Percentiles rank a stretch among this genome's conserved stretches.
Evolutionary conservation across 306 rosid species (phyloP).

Genomic region (Gynostemma pentaphyllum): DNA sequence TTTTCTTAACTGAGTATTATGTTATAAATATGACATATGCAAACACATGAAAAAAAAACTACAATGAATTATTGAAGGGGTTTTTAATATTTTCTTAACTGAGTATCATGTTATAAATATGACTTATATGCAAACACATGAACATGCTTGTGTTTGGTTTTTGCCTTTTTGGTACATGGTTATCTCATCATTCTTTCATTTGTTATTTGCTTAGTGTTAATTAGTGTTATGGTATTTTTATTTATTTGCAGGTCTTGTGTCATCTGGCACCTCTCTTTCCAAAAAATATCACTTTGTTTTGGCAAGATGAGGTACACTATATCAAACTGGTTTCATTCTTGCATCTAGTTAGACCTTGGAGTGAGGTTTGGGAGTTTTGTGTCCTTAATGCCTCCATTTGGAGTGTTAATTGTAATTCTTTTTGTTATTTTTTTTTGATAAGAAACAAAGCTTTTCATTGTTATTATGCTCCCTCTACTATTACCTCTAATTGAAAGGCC

Average conservation of each 20-base stretch:
- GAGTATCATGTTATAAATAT: background rate
- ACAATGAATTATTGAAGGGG: background rate
- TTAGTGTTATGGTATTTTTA: background rate
- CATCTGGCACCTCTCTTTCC: slow-evolving; percentile 86
- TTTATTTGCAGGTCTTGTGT: slow-evolving; percentile 58
- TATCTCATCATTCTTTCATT: background rate
- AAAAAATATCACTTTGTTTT: slow-evolving; percentile 59
- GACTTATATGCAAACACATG: background rate
- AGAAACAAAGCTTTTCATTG: too few relatives aligned
- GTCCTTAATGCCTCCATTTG: too few relatives aligned
- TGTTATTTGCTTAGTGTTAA: background rate
- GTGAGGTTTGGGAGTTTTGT: too few relatives aligned
- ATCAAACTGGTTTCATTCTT: slow-evolving; percentile 6
- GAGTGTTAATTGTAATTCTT: too few relatives aligned
- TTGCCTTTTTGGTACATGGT: background rate
- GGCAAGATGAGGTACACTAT: slow-evolving; percentile 92
- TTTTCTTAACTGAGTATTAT: background rate
- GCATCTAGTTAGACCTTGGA: too few relatives aligned
- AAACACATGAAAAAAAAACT: background rate
- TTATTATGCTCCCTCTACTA: too few relatives aligned
- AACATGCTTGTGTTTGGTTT: background rate
- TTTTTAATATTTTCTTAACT: background rate
- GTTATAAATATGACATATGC: background rate
- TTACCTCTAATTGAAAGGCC: too few relatives aligned
- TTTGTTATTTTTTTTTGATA: too few relatives aligned